Base-by-base conservation (phyloP, 495 filamentous ascomycete species). In the Sphaerosporella brunnea region DNA sequence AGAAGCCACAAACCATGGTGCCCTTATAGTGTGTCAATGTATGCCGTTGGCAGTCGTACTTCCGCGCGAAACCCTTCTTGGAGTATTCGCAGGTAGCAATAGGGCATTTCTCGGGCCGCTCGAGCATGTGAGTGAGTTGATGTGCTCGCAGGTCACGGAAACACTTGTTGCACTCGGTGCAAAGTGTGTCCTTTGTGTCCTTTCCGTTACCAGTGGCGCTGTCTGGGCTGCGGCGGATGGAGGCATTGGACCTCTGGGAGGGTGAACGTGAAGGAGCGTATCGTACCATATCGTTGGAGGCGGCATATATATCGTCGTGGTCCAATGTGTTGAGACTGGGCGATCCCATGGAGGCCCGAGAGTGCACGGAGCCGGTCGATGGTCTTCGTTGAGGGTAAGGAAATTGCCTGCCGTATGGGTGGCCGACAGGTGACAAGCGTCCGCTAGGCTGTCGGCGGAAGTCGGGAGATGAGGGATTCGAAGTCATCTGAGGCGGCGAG, bases 1-100 rank as follows among this genome's bases (percentile, higher is more conserved):
- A 99, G 64, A 99, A 96, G 9, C 88, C 87, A 62, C 90, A 99
- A 11, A 96, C 84, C 92, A 99, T 96, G 4, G 86, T 96, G 3
- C 92, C 92, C 64, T 96, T 96, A 71, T 99, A 99, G 54, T 99
- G 90, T 20, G 92, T 99, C 53, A 99, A 62, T 0, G 88, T 94
- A 60, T 99, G 90, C n/a, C 90, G 69, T 62, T 96, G 96, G 67
- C 95, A 96, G 64, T 99, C 90, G 58, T 99, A 99, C 58, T 96
- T 99, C 34, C 90, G 70, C 3, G 90, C 88, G 58, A 99, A 99
- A 1, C 90, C 90, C 64, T 95, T 96, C 49, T 73, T 72, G 64
- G 93, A 85, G 61, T 94, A 99, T 56, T 93, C 85, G 69, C 90
- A 99, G 8, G 74, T 90, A 48, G 78, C 68, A 47, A 96, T 95